Evolutionary conservation across 805 yeast species (phyloP), one percentile per base, ranked within the genome.

Genomic region (Metschnikowia lunata): DNA sequence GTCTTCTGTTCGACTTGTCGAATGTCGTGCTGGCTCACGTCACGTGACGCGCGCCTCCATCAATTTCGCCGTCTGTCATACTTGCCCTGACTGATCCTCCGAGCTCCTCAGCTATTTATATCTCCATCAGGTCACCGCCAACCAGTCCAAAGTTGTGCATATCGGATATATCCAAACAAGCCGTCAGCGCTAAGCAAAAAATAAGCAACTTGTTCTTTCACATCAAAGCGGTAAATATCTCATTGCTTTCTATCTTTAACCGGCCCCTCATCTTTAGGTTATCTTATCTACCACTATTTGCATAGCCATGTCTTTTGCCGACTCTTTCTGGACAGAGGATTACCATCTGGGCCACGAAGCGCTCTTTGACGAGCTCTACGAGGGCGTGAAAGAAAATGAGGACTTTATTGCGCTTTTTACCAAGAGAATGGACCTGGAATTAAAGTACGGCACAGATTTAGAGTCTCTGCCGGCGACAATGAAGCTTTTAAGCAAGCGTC

Each of bases 281-380:
- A 18, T 18, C 3, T 18, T 18, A 18, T 6, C 31, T 29, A 10
- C 31, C 31, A 29, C 6, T 12, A 4, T 12, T 10, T 29, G 6
- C n/a, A 10, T 11, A 29, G n/a, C 13, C 26, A 71, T 71, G 75
- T 78, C 87, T 15, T 84, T 85, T 65, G 80, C 87, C 5, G 88
- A 83, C 53, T 78, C 82, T 54, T 85, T 85, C 64, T 85, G 95
- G 95, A 73, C 88, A 7, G 70, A 69, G 27, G 90, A 84, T 57
- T 80, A 82, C 56, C 65, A 71, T 11, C 64, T 74, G 63, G 82
- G 86, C 31, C 62, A 76, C 37, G 67, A 72, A 40, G 63, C 67
- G 2, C 65, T 82, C 8, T 82, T 80, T 52, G 69, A 65, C 18
- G 76, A 77, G 50, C 66, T 82, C 34, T 67, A 73, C 47, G 76